Conservation (phyloP, 2,329 filamentous ascomycete species). For the Sphaerulina musiva region DNA sequence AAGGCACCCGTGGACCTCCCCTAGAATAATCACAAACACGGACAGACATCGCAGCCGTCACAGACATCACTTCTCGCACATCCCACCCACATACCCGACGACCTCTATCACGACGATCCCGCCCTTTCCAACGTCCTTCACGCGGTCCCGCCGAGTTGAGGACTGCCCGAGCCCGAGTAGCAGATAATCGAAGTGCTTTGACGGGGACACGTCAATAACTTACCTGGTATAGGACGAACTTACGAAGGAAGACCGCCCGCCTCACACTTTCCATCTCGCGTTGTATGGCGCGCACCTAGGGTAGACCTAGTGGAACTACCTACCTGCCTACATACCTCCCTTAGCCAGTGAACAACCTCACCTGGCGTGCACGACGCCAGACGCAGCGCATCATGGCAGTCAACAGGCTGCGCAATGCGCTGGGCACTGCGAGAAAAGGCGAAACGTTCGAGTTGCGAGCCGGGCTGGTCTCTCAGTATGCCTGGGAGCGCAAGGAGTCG, state of each 20-base stretch:
- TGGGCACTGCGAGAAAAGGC: constrained; percentile 87
- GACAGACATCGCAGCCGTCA: not conserved
- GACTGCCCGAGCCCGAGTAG: too few relatives aligned
- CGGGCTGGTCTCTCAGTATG: constrained; percentile 95
- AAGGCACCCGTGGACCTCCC: not conserved
- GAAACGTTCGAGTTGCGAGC: constrained; percentile 97
- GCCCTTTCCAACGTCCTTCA: too few relatives aligned
- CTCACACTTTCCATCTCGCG: constrained; percentile 9
- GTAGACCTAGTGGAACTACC: too few relatives aligned
- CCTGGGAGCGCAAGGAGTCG: constrained; percentile 94
- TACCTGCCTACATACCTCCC: too few relatives aligned
- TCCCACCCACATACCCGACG: too few relatives aligned
- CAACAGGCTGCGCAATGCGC: constrained; percentile 90
- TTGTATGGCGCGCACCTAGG: constrained; percentile 10
- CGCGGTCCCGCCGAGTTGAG: too few relatives aligned
- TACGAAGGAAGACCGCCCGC: not conserved
- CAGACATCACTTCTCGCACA: too few relatives aligned
- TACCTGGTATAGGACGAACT: too few relatives aligned
- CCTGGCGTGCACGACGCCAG: not conserved
- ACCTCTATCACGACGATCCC: too few relatives aligned
- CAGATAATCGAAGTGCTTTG: not conserved
- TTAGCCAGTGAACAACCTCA: not conserved
- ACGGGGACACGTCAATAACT: constrained; percentile 4
- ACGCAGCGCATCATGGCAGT: constrained; percentile 64
- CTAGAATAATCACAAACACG: not conserved